A percentile compares a stretch with the other conserved stretches of the same genome.
Conservation (phyloP, 495 filamentous ascomycete species). For the Neurospora sp. region DNA sequence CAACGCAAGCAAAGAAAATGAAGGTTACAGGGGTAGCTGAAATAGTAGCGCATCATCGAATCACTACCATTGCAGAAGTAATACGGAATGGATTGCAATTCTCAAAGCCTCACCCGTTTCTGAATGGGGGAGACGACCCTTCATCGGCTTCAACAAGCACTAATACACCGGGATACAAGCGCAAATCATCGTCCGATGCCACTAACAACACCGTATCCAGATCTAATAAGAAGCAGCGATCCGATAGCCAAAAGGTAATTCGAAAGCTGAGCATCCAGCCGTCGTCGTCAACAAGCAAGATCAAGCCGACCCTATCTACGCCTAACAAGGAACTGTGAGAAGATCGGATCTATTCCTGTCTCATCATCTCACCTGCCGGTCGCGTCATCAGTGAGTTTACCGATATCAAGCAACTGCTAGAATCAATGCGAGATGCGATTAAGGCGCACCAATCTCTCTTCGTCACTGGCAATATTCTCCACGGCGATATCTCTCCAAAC, state of each 20-base stretch:
- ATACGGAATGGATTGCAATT: neutral
- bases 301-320: neutral
- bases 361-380: neutral
- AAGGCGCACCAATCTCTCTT: slow-evolving; percentile 23
- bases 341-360: neutral
- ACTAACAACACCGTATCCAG: neutral
- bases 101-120: neutral
- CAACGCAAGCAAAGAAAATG: neutral
- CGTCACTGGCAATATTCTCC: slow-evolving; percentile 25
- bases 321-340: neutral
- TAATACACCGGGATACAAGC: neutral
- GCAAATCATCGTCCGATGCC: neutral
- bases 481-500: slow-evolving; percentile 27
- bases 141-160: neutral
- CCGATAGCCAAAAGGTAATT: too few relatives aligned
- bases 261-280: too few relatives aligned
- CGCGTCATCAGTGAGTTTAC: neutral
- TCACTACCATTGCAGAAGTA: neutral
- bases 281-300: too few relatives aligned
- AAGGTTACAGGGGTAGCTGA: neutral
- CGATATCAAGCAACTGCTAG: neutral
- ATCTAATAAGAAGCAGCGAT: too few relatives aligned
- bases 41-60: neutral
- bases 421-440: neutral
- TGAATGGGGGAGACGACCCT: neutral